Base-by-base conservation (phyloP, 768 basidiomycete species). In the Amanita thiersii region DNA sequence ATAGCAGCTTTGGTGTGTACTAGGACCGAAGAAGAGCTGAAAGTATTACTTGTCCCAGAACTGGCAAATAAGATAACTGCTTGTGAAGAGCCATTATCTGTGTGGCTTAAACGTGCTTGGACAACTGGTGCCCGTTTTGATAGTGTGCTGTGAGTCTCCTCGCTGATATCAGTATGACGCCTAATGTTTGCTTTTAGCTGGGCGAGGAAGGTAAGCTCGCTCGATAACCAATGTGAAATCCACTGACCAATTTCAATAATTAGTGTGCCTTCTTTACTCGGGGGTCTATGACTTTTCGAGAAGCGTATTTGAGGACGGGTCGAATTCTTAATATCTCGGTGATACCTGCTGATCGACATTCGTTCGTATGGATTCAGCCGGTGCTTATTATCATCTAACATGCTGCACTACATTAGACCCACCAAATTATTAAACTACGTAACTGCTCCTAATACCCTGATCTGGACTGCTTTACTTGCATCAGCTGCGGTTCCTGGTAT, bases 401-500 rank as follows among this genome's bases (percentile, higher is more conserved):
- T n/a, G 20, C 26, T 14, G 5, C 12, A 18, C 42, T 50, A 1
- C 54, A 45, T 47, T 40, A 91, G 88, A 9, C 96, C 96, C 1
- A 97, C 96, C 2, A 97, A 97, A 60, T 64, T 99, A 2, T 68
- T 99, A 8, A 99, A 98, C 57, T 91, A 96, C 54, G 75, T 97
- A 47, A 93, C 91, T 14, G 86, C 92, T n/a, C 96, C 96, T 0
- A 87, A 98, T 57, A 86, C 83, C 2, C 66, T 87, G 14, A 85
- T 87, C 41, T 88, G 84, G 85, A 81, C 75, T 32, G 82, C 84
- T 2, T 52, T 87, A 26, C 63, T 94, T 30, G 90, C 91, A 4
- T 91, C 89, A 3, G 92, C 93, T 2, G 93, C 94, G 17, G 93
- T 96, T 2, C 94, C 93, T 0, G 91, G 94, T 0, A 94, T 97